phyloP scores from a whole-genome alignment of 2,329 filamentous ascomycete genomes.

The Epichloe amarillans region DNA sequence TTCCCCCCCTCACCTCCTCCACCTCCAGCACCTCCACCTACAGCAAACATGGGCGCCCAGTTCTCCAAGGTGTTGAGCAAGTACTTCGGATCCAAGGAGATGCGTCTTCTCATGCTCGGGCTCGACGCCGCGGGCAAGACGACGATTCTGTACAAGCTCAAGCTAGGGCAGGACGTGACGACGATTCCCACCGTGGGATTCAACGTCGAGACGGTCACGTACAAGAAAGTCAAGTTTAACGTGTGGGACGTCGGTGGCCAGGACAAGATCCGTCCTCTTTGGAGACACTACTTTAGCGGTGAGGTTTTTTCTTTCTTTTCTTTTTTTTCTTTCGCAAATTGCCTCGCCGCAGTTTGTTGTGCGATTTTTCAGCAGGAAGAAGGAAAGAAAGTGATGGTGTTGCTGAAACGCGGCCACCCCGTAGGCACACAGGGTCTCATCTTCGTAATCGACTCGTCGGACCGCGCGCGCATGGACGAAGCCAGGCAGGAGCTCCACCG shows the following conservation, averaged over 20 bases:
- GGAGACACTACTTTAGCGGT: conserved; percentile 94
- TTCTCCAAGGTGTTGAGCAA: conserved; percentile 96
- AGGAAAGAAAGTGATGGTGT: not conserved
- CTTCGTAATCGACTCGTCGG: conserved; percentile 95
- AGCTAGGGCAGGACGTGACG: conserved; percentile 94
- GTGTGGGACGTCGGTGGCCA: conserved; percentile 98
- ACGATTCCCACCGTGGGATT: conserved; percentile 98
- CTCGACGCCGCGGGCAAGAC: conserved; percentile 98
- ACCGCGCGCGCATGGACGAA: conserved; percentile 83
- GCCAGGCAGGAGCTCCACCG: conserved; percentile 87
- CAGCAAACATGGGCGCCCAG: conserved; percentile 68
- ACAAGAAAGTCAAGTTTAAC: conserved; percentile 99
- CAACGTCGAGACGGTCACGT: conserved; percentile 97
- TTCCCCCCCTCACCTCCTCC: not conserved
- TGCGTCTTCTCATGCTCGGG: conserved; percentile 96
- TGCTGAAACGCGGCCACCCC: not conserved
- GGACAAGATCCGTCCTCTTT: conserved; percentile 95
- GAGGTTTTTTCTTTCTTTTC: conserved; percentile 16
- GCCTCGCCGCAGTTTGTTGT: too few relatives aligned
- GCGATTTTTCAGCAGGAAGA: too few relatives aligned
- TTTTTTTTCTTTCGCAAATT: too few relatives aligned
- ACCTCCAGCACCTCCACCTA: too few relatives aligned
- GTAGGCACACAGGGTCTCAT: conserved; percentile 91
- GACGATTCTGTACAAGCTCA: conserved; percentile 97
- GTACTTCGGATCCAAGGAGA: conserved; percentile 98